Percentiles rank a stretch among this genome's conserved stretches.
Conservation (phyloP, 2,329 filamentous ascomycete genomes). For the Sporothrix luriei region DNA sequence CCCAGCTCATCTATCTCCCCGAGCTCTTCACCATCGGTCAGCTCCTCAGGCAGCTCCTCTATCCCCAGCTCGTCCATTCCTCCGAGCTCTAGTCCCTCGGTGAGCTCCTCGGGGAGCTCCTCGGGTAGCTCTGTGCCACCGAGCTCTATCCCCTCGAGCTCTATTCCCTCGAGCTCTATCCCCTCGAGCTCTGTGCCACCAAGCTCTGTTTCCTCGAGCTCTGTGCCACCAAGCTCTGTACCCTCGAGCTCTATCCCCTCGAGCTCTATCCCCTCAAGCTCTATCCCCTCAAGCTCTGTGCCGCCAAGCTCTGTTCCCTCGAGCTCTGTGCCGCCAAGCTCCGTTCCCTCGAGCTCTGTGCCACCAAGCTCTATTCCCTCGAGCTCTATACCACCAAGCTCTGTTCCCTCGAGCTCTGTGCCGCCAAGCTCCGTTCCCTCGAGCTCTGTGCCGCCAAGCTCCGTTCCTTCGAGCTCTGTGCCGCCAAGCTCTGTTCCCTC, state of each 20-base stretch:
- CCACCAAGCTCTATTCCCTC: not conserved
- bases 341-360: not conserved
- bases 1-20: not conserved
- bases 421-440: not conserved
- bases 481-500: not conserved
- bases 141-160: not conserved
- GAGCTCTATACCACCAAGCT: too few relatives aligned
- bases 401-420: too few relatives aligned
- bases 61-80: not conserved
- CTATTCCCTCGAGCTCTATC: not conserved
- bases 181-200: not conserved
- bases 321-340: not conserved
- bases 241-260: slow-evolving; percentile 12
- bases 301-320: not conserved
- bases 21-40: slow-evolving; percentile 8
- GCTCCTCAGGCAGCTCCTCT: not conserved
- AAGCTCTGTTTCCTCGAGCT: not conserved
- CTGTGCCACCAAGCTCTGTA: not conserved
- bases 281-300: too few relatives aligned
- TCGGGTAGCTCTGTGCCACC: not conserved
- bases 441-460: not conserved
- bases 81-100: not conserved
- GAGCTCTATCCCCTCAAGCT: not conserved
- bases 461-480: too few relatives aligned
- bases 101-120: not conserved